Percentiles rank a stretch among this genome's conserved stretches.
phyloP scores from a whole-genome alignment of 164 flowering plant species.

The Chloranthus sessilifolius region DNA sequence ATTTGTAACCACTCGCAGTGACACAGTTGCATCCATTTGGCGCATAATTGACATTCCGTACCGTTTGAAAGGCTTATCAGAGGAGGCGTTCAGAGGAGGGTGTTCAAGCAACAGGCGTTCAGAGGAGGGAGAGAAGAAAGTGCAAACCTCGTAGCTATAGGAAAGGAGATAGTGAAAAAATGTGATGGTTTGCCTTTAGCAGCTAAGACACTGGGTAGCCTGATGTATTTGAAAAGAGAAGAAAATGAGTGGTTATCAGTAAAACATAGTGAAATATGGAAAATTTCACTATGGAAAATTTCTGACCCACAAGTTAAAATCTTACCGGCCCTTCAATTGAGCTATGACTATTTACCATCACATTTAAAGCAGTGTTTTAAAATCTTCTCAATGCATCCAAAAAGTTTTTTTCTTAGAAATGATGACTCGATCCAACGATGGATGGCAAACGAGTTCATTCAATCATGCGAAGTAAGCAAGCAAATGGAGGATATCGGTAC shows the following conservation, averaged over 20 bases:
- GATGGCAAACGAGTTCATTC: constrained; percentile 19
- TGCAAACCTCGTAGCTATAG: neutral
- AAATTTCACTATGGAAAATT: constrained; percentile 8
- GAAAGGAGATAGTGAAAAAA: constrained; percentile 2
- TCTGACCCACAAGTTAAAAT: neutral
- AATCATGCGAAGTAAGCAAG: neutral
- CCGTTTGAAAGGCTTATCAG: constrained; percentile 7
- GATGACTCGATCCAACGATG: constrained; percentile 11
- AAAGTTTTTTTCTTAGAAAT: constrained; percentile 7
- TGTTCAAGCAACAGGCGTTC: constrained; percentile 5
- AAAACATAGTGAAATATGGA: constrained; percentile 4
- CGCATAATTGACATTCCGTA: neutral
- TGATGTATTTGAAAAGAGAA: constrained; percentile 1
- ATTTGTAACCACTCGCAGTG: constrained; percentile 2
- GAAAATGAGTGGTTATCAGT: too few species aligned
- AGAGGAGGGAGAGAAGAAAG: neutral
- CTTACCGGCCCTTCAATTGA: constrained; percentile 16
- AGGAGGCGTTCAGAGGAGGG: constrained; percentile 4
- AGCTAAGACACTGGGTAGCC: constrained; percentile 6
- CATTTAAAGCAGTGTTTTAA: constrained; percentile 20
- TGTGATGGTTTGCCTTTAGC: constrained; percentile 11
- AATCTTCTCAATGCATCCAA: constrained; percentile 20
- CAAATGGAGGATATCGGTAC: constrained; percentile 10
- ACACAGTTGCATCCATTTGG: neutral
- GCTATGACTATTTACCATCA: constrained; percentile 16